Evolutionary conservation across 495 filamentous ascomycete genomes (phyloP), one percentile per base, ranked within the genome.

Genomic region (Neurospora sp.): DNA sequence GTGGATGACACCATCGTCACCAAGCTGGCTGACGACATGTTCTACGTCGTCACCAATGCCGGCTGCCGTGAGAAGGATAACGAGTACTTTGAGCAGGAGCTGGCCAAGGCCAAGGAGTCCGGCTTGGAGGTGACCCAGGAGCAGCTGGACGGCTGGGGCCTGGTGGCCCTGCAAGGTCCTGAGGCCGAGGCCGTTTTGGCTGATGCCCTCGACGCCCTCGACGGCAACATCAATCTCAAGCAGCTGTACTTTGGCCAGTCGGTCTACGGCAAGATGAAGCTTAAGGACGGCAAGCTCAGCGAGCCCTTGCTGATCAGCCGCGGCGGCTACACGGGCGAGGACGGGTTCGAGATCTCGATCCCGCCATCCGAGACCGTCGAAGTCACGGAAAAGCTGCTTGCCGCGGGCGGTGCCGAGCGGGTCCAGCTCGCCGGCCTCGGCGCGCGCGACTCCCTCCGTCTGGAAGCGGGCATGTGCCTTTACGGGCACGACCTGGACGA

Each of bases 401-500:
- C 85, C 18, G 82, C 85, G 71, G 88, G 87, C 10, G 85, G 85
- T 3, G 83, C 84, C 20, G 89, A 92, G 61, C 85, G 85, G 72
- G 81, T 97, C 18, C 91, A 90, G 72, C 83, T 98, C 9, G 93
- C 94, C 31, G 96, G 96, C 14, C 86, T 99, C 1, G 96, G 94
- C 5, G 94, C 96, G 6, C 88, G 96, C 72, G 96, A 99, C 81
- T 96, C 91, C 75, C 88, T 99, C 73, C 89, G 96, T 20, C 89
- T 99, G 10, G 96, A 99, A 82, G 96, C 96, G 1, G 96, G 96
- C 69, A 95, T 99, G 94, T 98, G 93, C 82, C 88, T 98, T 35
- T 98, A 98, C 84, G 96, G 96, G n/a, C 94, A 97, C 80, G 96
- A 99, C 82, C 88, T 99, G 61, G 89, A 96, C 78, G 96, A 97